A percentile compares a stretch with the other conserved stretches of the same genome.
These are phyloP conservation scores for Miscanthus lutarioriparius DNA, from an alignment of 176 grass and related monocot genomes.

Conservation along the genomic window DNA sequence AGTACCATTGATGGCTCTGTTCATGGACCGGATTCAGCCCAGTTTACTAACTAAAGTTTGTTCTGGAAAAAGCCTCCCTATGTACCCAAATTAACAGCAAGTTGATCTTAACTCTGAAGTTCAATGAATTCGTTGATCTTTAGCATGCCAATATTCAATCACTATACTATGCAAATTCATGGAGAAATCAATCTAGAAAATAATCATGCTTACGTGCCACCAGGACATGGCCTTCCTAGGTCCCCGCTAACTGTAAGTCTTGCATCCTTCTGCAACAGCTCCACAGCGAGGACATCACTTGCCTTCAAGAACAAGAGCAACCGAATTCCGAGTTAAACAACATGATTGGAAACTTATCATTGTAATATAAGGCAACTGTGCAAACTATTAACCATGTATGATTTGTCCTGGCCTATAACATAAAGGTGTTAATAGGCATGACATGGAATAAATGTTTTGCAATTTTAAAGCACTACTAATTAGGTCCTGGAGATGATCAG, in stretches of 20 bases:
- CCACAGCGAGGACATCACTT: conserved; percentile 89
- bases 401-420: background rate
- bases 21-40: background rate
- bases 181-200: background rate
- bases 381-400: background rate
- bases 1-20: background rate
- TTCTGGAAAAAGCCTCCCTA: background rate
- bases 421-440: background rate
- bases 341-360: background rate
- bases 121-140: background rate
- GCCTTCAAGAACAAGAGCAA: conserved; percentile 47
- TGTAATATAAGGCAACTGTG: background rate
- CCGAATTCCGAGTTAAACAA: background rate
- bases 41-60: background rate
- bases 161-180: background rate
- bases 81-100: background rate
- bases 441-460: background rate
- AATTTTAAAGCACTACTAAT: background rate
- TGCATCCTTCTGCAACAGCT: conserved; percentile 93
- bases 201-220: conserved; percentile 82
- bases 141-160: background rate
- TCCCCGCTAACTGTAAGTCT: conserved; percentile 80
- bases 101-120: background rate
- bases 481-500: background rate
- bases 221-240: conserved; percentile 79